Base-by-base conservation (phyloP, 495 filamentous ascomycete species). In the Apiosordaria backusii region DNA sequence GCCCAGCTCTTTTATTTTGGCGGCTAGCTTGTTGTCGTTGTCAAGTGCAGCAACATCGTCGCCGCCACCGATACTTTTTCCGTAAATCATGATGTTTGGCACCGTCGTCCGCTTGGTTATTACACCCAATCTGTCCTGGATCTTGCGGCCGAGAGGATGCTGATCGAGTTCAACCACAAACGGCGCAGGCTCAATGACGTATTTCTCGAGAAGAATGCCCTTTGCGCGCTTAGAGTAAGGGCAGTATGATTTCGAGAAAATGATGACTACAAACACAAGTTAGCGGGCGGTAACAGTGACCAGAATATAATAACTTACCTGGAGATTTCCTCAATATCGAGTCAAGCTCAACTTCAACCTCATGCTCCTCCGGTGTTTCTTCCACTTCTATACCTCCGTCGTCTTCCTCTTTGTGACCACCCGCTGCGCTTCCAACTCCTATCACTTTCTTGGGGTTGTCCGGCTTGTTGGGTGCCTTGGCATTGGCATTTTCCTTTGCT, bases 221-320 rank as follows among this genome's bases (percentile, higher is more conserved):
- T 99, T 99, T 16, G 94, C 95, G 68, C 84, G 86, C 66, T 83
- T 85, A 55, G 93, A 97, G 80, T 86, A 88, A 0, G 90, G 92
- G 77, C 95, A 99, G 78, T 92, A 96, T 1, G 90, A 87, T 77
- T 98, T 98, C 63, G 92, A 96, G 81, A 98, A 97, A 61, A 99
- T 91, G 71, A 97, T 91, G 60, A 97, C 90, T 93, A 72, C 29
- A 57, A 55, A 21, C 40, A 21, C n/a, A 19, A 16, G 59, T 71
- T 71, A 77, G 78, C 29, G 64, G 5, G 57, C 71, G 55, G 27
- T 65, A 10, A 4, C 16, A 5, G 1, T 19, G 9, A 59, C 45
- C 50, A 15, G 57, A 21, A 61, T 22, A 50, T 25, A n/a, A 62
- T 23, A 50, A 80, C 86, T 70, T 86, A 94, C 92, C 87, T 63